Percentiles rank a stretch among this genome's conserved stretches.
Conservation (phyloP, 2,329 filamentous ascomycete genomes). For the Pseudogymnoascus sp. region DNA sequence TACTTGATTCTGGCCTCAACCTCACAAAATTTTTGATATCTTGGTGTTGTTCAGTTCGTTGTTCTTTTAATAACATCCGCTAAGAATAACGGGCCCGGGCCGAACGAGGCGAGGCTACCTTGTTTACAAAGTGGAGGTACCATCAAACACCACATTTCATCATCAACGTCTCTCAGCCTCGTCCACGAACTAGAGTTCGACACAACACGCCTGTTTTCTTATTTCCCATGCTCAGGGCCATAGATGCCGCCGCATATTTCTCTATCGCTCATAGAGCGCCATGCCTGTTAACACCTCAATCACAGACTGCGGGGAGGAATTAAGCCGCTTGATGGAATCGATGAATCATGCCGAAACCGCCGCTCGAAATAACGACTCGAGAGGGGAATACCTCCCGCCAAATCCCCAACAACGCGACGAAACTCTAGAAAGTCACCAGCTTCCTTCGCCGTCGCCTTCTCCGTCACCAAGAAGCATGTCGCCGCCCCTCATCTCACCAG, state of each 20-base stretch:
- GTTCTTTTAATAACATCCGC: neutral
- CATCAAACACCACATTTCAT: slow-evolving; percentile 8
- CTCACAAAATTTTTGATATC: neutral
- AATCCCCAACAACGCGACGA: neutral
- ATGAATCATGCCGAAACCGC: slow-evolving; percentile 3
- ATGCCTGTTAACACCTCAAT: neutral
- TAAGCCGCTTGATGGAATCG: neutral
- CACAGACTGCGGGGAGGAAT: slow-evolving; percentile 3
- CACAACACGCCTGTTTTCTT: neutral
- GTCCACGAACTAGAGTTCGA: neutral
- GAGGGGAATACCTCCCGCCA: neutral
- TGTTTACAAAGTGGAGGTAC: neutral
- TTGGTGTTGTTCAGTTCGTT: neutral
- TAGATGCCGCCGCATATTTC: neutral
- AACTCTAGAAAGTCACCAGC: slow-evolving; percentile 19
- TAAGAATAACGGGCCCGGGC: neutral
- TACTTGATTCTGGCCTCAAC: neutral
- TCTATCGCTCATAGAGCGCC: slow-evolving; percentile 4
- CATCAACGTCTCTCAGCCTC: slow-evolving; percentile 8
- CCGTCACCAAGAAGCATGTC: slow-evolving; percentile 22
- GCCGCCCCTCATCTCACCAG: slow-evolving; percentile 16
- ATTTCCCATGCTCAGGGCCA: neutral
- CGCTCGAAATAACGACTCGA: neutral
- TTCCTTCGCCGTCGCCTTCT: slow-evolving; percentile 24
- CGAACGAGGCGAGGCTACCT: slow-evolving; percentile 3